These are phyloP conservation scores for Panaeolus papilionaceus DNA, from an alignment of 768 basidiomycete genomes.

Conservation along the genomic window DNA sequence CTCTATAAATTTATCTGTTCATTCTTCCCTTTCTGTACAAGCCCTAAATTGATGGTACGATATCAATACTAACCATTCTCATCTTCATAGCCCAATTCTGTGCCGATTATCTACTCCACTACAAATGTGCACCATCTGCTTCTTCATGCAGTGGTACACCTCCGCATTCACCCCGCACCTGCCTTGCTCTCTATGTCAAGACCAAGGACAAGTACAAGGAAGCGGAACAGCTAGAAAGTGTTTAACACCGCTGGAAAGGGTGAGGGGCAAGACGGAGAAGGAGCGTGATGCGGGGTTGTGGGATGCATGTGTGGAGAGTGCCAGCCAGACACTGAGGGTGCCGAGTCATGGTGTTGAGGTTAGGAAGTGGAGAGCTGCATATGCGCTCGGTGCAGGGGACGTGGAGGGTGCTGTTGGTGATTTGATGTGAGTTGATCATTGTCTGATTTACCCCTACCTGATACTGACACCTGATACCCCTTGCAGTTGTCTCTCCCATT, in stretches of 20 bases:
- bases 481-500: too few species aligned
- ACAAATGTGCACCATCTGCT: constrained; percentile 91
- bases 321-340: constrained; percentile 19
- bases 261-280: constrained; percentile 63
- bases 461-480: too few species aligned
- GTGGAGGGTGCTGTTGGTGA: constrained; percentile 48
- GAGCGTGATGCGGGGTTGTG: constrained; percentile 35
- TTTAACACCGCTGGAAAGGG: constrained; percentile 65
- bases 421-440: too few species aligned
- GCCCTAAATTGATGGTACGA: too few species aligned
- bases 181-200: constrained; percentile 65
- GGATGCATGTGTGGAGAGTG: too few species aligned
- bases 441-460: too few species aligned
- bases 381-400: constrained; percentile 75
- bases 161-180: constrained; percentile 48
- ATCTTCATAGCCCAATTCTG: constrained; percentile 72
- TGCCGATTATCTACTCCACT: constrained; percentile 85
- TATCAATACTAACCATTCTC: too few species aligned
- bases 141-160: constrained; percentile 74
- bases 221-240: constrained; percentile 57
- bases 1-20: too few species aligned
- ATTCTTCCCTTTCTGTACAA: too few species aligned
- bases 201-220: constrained; percentile 52
- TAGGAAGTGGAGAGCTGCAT: too few species aligned
- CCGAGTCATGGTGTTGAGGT: constrained; percentile 36